A percentile compares a stretch with the other conserved stretches of the same genome.
Conservation (phyloP, 1,139 yeast genomes). For the Saccharomyces hybrid region DNA sequence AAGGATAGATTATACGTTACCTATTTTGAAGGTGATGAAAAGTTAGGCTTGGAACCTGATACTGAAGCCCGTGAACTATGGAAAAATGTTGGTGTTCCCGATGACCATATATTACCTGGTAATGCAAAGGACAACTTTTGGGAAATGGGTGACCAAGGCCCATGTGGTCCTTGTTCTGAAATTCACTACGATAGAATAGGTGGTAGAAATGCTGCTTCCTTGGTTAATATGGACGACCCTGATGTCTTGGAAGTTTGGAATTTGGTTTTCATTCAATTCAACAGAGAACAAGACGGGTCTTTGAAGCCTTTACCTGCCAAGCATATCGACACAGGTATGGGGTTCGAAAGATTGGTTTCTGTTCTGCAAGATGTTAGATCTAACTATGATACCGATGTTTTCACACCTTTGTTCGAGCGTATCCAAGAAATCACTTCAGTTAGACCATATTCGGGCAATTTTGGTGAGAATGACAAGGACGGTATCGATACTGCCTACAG, state of each 20-base stretch:
- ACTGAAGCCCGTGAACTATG: slow-evolving; percentile 85
- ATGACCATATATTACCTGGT: slow-evolving; percentile 90
- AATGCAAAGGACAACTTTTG: slow-evolving; percentile 87
- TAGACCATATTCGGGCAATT: slow-evolving; percentile 83
- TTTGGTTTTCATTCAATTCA: slow-evolving; percentile 90
- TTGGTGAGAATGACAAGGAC: slow-evolving; percentile 84
- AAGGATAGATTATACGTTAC: slow-evolving; percentile 82
- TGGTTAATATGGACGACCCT: slow-evolving; percentile 95
- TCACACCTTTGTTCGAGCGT: slow-evolving; percentile 73
- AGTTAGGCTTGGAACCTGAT: slow-evolving; percentile 84
- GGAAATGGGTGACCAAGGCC: slow-evolving; percentile 99
- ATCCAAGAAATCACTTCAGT: slow-evolving; percentile 91
- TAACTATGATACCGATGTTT: slow-evolving; percentile 95
- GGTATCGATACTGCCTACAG: slow-evolving; percentile 97
- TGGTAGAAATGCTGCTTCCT: slow-evolving; percentile 83
- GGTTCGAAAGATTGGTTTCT: slow-evolving; percentile 94
- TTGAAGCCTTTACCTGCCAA: slow-evolving; percentile 81
- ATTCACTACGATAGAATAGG: slow-evolving; percentile 97
- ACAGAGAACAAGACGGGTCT: slow-evolving; percentile 84
- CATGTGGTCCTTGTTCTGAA: slow-evolving; percentile 99
- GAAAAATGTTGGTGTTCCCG: slow-evolving; percentile 81
- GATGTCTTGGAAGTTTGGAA: slow-evolving; percentile 97
- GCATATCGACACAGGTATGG: slow-evolving; percentile 98
- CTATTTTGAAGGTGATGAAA: slow-evolving; percentile 87
- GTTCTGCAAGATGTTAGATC: slow-evolving; percentile 84